Evolutionary conservation across 305 asterid genomes (phyloP), one percentile per base, ranked within the genome.

Genomic region (Striga hermonthica): DNA sequence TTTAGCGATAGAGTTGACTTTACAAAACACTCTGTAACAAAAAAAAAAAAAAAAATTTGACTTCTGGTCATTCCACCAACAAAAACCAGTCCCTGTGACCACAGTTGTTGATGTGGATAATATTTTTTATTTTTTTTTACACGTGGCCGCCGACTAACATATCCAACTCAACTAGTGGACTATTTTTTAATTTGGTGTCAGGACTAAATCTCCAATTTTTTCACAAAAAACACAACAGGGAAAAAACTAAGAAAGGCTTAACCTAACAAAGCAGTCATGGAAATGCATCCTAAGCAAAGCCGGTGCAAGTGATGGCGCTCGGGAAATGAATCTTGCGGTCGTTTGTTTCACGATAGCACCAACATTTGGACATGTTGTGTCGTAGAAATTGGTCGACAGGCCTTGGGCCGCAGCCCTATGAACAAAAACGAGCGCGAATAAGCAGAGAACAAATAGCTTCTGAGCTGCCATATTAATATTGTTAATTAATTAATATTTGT

Each of bases 181-280:
- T n/a, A n/a, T n/a, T n/a, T n/a, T n/a, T n/a, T n/a, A n/a, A n/a
- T n/a, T n/a, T n/a, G n/a, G n/a, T n/a, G n/a, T 44, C 3, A 1
- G 12, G 5, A 43, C 38, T 2, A 1, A 44, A 44, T 3, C n/a
- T n/a, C n/a, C n/a, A n/a, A n/a, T n/a, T n/a, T n/a, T n/a, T n/a
- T n/a, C n/a, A n/a, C n/a, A n/a, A n/a, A n/a, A n/a, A n/a, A n/a
- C 31, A 22, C 31, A 22, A 22, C 31, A 22, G 1, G 31, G 2
- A 4, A 15, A 31, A n/a, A 2, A n/a, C 6, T 11, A 4, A 16
- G 37, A 64, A 59, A 10, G 2, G 11, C 76, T 6, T 76, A 84
- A 91, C 66, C 85, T 66, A 31, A 87, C 89, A 52, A 87, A 87
- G 52, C 90, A 87, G 60, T 86, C 89, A 44, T 86, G 87, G 55